Percentiles rank a stretch among this genome's conserved stretches.
Evolutionary conservation across 192 early-diverging fungal genomes (phyloP).

Genomic region (Mortierella alpina): DNA sequence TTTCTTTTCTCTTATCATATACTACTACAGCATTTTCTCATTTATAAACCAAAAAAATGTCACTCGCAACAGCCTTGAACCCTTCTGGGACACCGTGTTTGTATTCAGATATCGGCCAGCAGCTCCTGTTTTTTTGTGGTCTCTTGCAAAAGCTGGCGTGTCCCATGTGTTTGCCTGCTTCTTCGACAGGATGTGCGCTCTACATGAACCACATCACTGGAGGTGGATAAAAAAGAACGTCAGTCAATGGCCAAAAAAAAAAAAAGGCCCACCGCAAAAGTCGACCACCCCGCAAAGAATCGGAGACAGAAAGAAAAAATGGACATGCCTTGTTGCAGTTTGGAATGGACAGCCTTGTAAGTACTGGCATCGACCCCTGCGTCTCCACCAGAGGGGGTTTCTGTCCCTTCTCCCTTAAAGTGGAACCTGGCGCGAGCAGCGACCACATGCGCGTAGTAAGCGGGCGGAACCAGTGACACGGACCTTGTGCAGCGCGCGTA

Average conservation of each 20-base stretch:
- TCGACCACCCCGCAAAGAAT: neutral
- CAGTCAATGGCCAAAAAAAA: neutral
- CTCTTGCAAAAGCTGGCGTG: too few relatives aligned
- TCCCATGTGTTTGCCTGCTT: too few relatives aligned
- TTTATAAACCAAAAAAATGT: too few relatives aligned
- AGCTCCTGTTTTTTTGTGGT: too few relatives aligned
- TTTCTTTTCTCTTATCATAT: too few relatives aligned
- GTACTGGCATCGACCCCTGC: neutral
- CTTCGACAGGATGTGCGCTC: too few relatives aligned
- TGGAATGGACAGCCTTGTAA: neutral
- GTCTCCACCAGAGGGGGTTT: slow-evolving; percentile 31
- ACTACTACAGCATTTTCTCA: too few relatives aligned
- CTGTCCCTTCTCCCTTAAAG: slow-evolving; percentile 64
- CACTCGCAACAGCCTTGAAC: too few relatives aligned
- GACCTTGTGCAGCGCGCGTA: slow-evolving; percentile 90
- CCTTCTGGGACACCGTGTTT: too few relatives aligned
- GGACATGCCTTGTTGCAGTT: neutral
- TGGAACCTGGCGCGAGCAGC: slow-evolving; percentile 90
- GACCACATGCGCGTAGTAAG: slow-evolving; percentile 94
- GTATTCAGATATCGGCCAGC: too few relatives aligned
- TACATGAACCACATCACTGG: slow-evolving; percentile 48
- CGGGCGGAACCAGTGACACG: slow-evolving; percentile 88
- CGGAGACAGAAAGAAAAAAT: too few relatives aligned
- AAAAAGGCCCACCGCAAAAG: neutral
- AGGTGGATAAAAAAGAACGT: neutral